Evolutionary conservation across 192 early-diverging fungal genomes (phyloP).

Genomic region (Neocallimastix lanati): DNA sequence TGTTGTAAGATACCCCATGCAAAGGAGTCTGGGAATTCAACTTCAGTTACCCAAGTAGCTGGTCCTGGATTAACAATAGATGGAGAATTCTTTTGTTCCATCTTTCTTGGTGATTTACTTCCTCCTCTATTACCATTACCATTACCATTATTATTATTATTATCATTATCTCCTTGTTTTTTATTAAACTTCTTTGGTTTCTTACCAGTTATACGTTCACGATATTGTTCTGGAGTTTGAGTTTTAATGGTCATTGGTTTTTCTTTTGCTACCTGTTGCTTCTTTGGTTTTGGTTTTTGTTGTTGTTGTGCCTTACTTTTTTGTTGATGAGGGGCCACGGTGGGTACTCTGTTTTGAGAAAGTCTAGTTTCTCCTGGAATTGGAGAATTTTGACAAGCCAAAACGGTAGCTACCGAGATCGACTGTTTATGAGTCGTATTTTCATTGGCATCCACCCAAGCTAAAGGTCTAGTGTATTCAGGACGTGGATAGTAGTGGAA

Average conservation of each 20-base stretch:
- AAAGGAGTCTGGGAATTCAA: not conserved
- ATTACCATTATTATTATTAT: not conserved
- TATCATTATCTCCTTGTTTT: not conserved
- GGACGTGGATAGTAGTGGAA: not conserved
- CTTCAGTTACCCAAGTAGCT: not conserved
- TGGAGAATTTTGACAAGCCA: not conserved
- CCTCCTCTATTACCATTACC: not conserved
- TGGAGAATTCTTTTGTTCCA: not conserved
- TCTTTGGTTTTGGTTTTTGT: not conserved
- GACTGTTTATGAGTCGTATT: not conserved
- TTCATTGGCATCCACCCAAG: not conserved
- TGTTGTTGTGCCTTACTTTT: not conserved
- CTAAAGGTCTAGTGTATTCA: not conserved
- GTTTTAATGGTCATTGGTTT: not conserved
- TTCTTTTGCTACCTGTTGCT: too few relatives aligned
- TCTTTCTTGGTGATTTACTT: not conserved
- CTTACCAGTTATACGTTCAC: not conserved
- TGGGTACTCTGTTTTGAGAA: not conserved
- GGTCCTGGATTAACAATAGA: not conserved
- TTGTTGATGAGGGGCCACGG: not conserved
- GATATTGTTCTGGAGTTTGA: not conserved
- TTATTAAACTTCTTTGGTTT: too few relatives aligned
- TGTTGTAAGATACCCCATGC: not conserved
- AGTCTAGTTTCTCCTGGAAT: not conserved
- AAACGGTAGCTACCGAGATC: not conserved